Evolutionary conservation across 2,329 filamentous ascomycete genomes (phyloP), one percentile per base, ranked within the genome.

Genomic region (Akanthomyces muscarius): DNA sequence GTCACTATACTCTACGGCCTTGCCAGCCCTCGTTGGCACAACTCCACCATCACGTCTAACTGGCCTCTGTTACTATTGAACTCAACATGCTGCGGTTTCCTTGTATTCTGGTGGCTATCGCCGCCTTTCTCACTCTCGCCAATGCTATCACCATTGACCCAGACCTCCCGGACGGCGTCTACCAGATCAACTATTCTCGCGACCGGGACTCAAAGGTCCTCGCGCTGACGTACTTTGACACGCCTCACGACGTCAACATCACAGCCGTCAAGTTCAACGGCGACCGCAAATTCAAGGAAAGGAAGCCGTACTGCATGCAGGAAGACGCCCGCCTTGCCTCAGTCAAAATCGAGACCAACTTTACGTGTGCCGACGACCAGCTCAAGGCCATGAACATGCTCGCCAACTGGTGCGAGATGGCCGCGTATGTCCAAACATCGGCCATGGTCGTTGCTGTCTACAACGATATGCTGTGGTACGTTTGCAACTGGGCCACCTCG

Each of bases 361-460:
- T 44, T 11, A 52, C 25, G 1, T 23, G 33, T 5, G 7, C n/a
- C n/a, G 57, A 51, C 38, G 57, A 61, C 33, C 51, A 56, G 42
- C 1, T 2, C 23, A 51, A 38, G 25, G 61, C 61, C 33, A 57
- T 57, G 61, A 5, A n/a, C 5, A 50, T 57, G 53, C 53, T 63
- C 36, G 53, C 10, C 23, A 63, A 63, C 61, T 63, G 61, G 61
- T 63, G 61, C 53, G 61, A 63, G 53, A 11, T 47, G 38, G 23
- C 16, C n/a, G 21, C 30, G n/a, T 23, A 13, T n/a, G 18, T 52
- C 11, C 36, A 63, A 10, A 45, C 44, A 47, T 45, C 28, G 47
- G 45, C 30, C 47, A 44, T 63, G 18, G 53, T 45, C 23, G 18
- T 51, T 25, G 61, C 45, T 44, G 1, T 58, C 11, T 18, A 28